Percentiles rank a stretch among this genome's conserved stretches.
Conservation (phyloP, 2,329 filamentous ascomycete species). For the Claviceps capensis region DNA sequence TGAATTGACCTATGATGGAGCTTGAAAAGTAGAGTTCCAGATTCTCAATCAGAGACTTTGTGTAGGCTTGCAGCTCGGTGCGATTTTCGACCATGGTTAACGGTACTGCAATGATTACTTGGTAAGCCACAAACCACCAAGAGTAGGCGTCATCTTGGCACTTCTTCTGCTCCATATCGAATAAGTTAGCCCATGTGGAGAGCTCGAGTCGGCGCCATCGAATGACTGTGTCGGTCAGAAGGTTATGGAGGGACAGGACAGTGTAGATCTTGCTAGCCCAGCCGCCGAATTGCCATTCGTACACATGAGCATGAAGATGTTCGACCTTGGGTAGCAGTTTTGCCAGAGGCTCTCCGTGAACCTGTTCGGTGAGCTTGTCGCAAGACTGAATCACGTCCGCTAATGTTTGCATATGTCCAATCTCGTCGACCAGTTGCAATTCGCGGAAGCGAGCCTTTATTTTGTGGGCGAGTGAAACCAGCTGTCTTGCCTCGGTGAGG, state of each 20-base stretch:
- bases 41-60: constrained; percentile 56
- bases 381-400: constrained; percentile 65
- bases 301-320: constrained; percentile 69
- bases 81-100: constrained; percentile 47
- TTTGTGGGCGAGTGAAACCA: constrained; percentile 55
- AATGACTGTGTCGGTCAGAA: constrained; percentile 67
- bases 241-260: constrained; percentile 56
- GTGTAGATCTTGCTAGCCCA: constrained; percentile 74
- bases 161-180: constrained; percentile 70
- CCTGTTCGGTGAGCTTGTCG: constrained; percentile 59
- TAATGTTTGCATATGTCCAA: constrained; percentile 60
- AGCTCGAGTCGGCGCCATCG: constrained; percentile 85
- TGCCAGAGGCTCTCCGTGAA: constrained; percentile 70
- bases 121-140: constrained; percentile 97
- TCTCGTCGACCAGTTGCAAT: constrained; percentile 52
- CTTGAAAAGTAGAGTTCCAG: constrained; percentile 67
- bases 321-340: constrained; percentile 79
- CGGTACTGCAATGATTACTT: constrained; percentile 69
- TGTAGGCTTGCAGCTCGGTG: constrained; percentile 48
- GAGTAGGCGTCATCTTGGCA: constrained; percentile 65
- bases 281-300: constrained; percentile 82
- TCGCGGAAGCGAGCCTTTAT: constrained; percentile 60
- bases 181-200: constrained; percentile 77
- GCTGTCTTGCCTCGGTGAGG: constrained; percentile 56
- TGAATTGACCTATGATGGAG: constrained; percentile 71